Conservation (phyloP, 202 grass and related monocot species). For the Brachypodium distachyon region DNA sequence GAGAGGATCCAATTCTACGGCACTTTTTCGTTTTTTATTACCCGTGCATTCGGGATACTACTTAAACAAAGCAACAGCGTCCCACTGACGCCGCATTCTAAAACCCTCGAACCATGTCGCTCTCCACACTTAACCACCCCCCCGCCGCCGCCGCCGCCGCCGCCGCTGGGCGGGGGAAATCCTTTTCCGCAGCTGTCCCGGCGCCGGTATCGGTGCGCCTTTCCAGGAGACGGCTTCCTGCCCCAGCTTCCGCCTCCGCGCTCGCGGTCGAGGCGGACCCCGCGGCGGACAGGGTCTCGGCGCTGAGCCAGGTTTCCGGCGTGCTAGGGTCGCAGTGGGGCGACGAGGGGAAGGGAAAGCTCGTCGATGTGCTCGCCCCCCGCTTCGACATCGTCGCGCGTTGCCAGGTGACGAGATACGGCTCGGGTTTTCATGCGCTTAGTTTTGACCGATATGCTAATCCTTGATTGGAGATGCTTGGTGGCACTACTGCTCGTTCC, state of each 20-base stretch:
- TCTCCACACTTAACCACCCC: constrained; percentile 24
- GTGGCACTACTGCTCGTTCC: not conserved
- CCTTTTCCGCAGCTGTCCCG: not conserved
- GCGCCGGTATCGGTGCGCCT: constrained; percentile 5
- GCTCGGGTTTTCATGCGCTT: not conserved
- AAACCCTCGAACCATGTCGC: constrained; percentile 13
- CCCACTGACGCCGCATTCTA: not conserved
- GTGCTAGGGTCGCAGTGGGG: constrained; percentile 97
- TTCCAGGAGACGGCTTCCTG: not conserved
- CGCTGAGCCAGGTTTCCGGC: constrained; percentile 79
- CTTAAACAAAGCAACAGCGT: not conserved
- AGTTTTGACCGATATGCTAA: not conserved
- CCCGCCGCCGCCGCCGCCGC: constrained; percentile 5
- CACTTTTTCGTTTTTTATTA: not conserved
- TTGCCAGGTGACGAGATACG: constrained; percentile 61
- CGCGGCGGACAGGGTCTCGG: constrained; percentile 44
- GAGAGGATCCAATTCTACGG: not conserved
- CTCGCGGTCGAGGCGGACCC: constrained; percentile 25
- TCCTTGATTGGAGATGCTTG: not conserved
- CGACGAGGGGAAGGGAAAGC: constrained; percentile 96
- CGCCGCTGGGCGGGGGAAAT: constrained; percentile 6
- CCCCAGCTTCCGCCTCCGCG: constrained; percentile 28
- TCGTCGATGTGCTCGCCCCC: constrained; percentile 79
- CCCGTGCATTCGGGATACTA: not conserved
- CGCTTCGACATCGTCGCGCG: constrained; percentile 88